phyloP scores from a whole-genome alignment of 1,139 yeast species.

The Candida sanyaensis region DNA sequence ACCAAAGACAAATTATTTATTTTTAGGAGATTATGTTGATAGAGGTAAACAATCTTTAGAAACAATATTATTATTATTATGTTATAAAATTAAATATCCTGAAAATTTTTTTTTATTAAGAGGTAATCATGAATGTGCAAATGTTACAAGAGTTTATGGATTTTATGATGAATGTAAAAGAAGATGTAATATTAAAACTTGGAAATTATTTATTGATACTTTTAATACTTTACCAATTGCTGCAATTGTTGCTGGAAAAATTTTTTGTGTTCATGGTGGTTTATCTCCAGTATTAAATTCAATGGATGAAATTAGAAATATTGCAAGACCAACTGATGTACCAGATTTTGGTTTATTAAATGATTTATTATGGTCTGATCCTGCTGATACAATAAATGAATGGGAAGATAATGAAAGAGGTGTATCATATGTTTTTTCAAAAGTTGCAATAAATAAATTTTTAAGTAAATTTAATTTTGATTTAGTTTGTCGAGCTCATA shows the following conservation, averaged over 20 bases:
- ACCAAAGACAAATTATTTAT: constrained; percentile 74
- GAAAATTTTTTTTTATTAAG: constrained; percentile 81
- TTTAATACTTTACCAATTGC: constrained; percentile 94
- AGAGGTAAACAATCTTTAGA: constrained; percentile 84
- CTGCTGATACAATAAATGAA: constrained; percentile 90
- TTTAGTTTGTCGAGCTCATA: constrained; percentile 94
- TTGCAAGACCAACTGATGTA: constrained; percentile 94
- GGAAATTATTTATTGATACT: constrained; percentile 92
- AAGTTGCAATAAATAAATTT: constrained; percentile 89
- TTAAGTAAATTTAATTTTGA: constrained; percentile 87
- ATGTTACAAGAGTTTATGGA: constrained; percentile 82
- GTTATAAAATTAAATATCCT: constrained; percentile 79
- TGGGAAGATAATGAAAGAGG: constrained; percentile 99
- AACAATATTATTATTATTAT: constrained; percentile 68
- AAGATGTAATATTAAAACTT: constrained; percentile 84
- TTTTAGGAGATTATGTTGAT: constrained; percentile 85
- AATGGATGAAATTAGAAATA: constrained; percentile 88
- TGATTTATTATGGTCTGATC: constrained; percentile 95
- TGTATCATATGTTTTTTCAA: constrained; percentile 93
- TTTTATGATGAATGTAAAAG: constrained; percentile 89
- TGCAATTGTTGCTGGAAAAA: constrained; percentile 93
- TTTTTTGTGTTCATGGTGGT: constrained; percentile 98
- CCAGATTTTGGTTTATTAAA: constrained; percentile 94
- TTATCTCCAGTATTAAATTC: constrained; percentile 86
- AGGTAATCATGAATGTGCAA: constrained; percentile 86